Percentiles rank a stretch among this genome's conserved stretches.
Conservation (phyloP, 352 stramenopile species). For the Peronospora destructor region DNA sequence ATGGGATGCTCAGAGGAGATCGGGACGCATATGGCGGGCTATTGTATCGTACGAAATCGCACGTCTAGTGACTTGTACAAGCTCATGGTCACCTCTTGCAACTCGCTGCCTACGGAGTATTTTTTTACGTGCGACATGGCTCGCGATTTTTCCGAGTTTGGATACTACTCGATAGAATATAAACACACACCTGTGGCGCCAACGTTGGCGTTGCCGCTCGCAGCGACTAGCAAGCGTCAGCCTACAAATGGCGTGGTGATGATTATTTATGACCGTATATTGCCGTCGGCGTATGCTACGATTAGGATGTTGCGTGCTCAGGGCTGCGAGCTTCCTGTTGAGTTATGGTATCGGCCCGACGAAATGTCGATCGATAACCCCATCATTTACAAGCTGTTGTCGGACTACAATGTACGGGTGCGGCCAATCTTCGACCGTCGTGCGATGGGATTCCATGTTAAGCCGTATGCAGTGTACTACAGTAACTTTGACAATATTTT, state of each 20-base stretch:
- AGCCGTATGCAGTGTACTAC: conserved; percentile 83
- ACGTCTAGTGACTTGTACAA: conserved; percentile 75
- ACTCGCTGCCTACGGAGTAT: conserved; percentile 58
- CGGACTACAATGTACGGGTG: conserved; percentile 69
- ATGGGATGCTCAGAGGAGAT: conserved; percentile 65
- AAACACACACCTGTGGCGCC: conserved; percentile 61
- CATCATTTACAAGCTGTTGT: conserved; percentile 62
- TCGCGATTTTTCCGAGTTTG: conserved; percentile 77
- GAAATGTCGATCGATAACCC: conserved; percentile 82
- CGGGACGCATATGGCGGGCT: conserved; percentile 63
- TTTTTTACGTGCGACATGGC: conserved; percentile 83
- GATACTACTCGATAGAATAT: conserved; percentile 60
- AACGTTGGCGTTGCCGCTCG: conserved; percentile 52
- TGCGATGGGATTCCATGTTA: conserved; percentile 73
- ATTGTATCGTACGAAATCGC: conserved; percentile 79
- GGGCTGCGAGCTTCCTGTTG: conserved; percentile 67
- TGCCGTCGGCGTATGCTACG: conserved; percentile 69
- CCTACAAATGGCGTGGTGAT: conserved; percentile 73
- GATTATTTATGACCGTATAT: conserved; percentile 80
- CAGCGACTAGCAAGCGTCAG: conserved; percentile 36
- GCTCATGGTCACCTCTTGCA: conserved; percentile 73
- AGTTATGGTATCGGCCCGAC: conserved; percentile 81
- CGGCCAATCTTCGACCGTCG: conserved; percentile 72
- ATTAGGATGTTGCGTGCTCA: conserved; percentile 74
- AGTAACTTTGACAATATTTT: conserved; percentile 80